Evolutionary conservation across 2,329 filamentous ascomycete species (phyloP).

Genomic region (Neofusicoccum kwambonambiense): DNA sequence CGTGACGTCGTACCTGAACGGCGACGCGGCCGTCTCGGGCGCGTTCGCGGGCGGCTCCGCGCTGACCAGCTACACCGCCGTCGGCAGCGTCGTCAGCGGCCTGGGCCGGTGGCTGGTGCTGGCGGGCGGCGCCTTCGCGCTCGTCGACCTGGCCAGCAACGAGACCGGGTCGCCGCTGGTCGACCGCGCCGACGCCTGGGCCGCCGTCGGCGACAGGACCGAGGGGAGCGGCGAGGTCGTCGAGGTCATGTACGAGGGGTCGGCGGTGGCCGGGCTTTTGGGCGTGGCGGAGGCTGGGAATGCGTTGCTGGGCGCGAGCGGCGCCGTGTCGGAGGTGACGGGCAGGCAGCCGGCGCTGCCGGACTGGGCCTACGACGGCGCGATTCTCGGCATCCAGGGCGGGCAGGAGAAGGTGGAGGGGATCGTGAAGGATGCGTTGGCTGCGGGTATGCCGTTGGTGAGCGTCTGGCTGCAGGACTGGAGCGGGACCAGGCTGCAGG

Average conservation of each 20-base stretch:
- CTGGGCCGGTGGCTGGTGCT: conserved; percentile 29
- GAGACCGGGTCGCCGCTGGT: background rate
- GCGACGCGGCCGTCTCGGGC: conserved; percentile 19
- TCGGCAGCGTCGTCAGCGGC: conserved; percentile 34
- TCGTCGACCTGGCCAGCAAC: conserved; percentile 33
- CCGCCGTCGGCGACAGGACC: background rate
- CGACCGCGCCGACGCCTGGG: background rate
- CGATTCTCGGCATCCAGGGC: conserved; percentile 39
- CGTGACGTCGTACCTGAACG: conserved; percentile 26
- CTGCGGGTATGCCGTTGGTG: conserved; percentile 32
- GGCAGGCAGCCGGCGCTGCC: conserved; percentile 36
- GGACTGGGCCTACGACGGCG: conserved; percentile 25
- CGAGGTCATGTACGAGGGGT: conserved; percentile 1
- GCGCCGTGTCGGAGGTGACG: conserved; percentile 35
- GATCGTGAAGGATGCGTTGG: conserved; percentile 33
- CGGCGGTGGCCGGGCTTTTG: background rate
- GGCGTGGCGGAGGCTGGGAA: conserved; percentile 17
- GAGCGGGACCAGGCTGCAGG: conserved; percentile 36
- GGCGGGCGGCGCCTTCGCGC: conserved; percentile 33
- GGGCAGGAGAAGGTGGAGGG: conserved; percentile 36
- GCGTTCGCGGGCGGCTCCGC: conserved; percentile 30
- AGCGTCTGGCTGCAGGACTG: conserved; percentile 40
- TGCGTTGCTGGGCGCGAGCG: conserved; percentile 22
- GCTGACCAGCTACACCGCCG: conserved; percentile 36
- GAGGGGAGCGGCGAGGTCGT: background rate